Percentiles rank a stretch among this genome's conserved stretches.
Evolutionary conservation across 2,329 filamentous ascomycete species (phyloP).

Genomic region (Trichoderma atrobrunneum): DNA sequence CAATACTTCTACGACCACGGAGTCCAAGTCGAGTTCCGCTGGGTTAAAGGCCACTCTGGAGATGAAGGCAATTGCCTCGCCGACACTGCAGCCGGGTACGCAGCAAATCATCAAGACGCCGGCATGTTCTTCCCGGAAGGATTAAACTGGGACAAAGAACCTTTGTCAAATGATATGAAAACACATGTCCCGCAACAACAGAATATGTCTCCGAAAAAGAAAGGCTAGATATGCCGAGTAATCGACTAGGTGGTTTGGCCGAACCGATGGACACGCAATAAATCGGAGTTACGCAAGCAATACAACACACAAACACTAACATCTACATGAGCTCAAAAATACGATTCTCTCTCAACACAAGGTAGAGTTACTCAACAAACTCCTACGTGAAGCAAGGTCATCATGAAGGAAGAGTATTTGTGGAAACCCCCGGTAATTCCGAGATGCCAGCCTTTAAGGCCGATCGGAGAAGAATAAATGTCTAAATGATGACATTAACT

Average conservation of each 20-base stretch:
- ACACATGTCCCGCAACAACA: background rate
- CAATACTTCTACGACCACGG: background rate
- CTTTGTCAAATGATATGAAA: background rate
- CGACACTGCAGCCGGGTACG: background rate
- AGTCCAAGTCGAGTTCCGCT: background rate
- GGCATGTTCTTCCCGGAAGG: background rate
- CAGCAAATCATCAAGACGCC: background rate
- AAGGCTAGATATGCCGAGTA: background rate
- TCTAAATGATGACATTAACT: background rate
- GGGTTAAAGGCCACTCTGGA: background rate
- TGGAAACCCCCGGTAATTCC: background rate
- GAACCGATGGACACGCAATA: background rate
- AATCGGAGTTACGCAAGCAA: background rate
- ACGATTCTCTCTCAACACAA: background rate
- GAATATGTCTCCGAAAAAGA: background rate
- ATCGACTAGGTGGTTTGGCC: too few relatives aligned
- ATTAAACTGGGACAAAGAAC: background rate
- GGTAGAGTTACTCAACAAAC: background rate
- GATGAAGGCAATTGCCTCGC: background rate
- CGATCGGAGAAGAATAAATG: background rate
- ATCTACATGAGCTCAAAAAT: background rate
- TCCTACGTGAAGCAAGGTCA: background rate
- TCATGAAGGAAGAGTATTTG: background rate
- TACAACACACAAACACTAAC: background rate
- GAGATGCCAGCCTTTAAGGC: background rate